Evolutionary conservation across 2,329 filamentous ascomycete genomes (phyloP), one percentile per base, ranked within the genome.

Genomic region (Furcasterigmium sp.): DNA sequence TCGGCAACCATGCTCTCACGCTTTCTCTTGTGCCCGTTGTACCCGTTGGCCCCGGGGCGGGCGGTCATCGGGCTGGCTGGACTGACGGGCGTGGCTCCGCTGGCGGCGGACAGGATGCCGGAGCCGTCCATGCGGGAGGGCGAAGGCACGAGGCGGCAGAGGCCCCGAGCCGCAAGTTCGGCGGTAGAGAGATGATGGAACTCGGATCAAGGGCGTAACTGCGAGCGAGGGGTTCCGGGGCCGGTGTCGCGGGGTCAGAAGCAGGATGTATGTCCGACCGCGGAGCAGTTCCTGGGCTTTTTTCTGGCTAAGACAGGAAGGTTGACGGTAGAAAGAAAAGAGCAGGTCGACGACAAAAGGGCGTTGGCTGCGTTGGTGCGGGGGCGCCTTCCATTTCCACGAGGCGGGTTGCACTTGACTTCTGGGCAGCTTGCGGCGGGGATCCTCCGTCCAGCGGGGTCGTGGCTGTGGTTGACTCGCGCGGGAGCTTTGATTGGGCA

Each of bases 21-120:
- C 71, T 84, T 84, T 57, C 80, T 70, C 68, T 84, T 84, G 49
- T n/a, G n/a, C n/a, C n/a, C n/a, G 67, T 56, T 43, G 51, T 57
- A 34, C 49, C 67, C 69, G 50, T 68, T 72, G 39, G 62, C 57
- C 50, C 65, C 72, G 53, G 72, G 70, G 51, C 74, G 72, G 51
- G 70, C 65, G 59, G 72, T 76, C 55, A 73, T 62, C 46, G 75
- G 75, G 58, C 74, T 78, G 51, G 73, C 77, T 57, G 75, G 75
- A 58, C 74, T 78, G 58, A 69, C 67, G 42, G 72, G 71, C 52
- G 67, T 64, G 50, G 67, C 69, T 60, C 68, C 70, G 60, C 65
- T 63, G 54, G 63, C 64, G 54, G 63, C 64, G 56, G 65, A 64
- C 60, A 66, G 60, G 48, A 63, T 53, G 52, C 65, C 64, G 55